Conservation (phyloP, 2,329 filamentous ascomycete species). For the Kalaharituber pfeilii region DNA sequence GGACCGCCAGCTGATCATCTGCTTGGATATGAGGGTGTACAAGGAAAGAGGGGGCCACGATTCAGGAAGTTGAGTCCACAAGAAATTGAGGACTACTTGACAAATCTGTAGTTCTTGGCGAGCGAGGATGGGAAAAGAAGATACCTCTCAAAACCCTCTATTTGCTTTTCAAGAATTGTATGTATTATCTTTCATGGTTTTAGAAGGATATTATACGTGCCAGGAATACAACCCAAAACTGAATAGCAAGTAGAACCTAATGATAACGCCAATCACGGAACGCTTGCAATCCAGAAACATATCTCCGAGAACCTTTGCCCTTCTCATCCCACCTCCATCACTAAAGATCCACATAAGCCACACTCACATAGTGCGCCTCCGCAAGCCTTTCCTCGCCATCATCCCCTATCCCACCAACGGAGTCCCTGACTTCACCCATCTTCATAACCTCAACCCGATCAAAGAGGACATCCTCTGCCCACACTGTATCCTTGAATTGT, state of each 20-base stretch:
- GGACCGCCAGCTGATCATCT: conserved; percentile 86
- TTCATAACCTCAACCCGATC: not conserved
- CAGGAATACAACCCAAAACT: too few species aligned
- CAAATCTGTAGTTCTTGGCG: conserved; percentile 56
- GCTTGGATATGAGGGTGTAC: conserved; percentile 76
- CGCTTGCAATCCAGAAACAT: too few species aligned
- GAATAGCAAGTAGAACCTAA: too few species aligned
- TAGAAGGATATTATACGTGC: too few species aligned
- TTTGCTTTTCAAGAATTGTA: too few species aligned
- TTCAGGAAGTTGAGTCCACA: conserved; percentile 92
- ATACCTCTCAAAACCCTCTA: too few species aligned
- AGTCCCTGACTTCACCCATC: not conserved
- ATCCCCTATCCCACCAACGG: too few species aligned
- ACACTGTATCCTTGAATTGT: not conserved
- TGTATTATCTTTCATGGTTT: too few species aligned
- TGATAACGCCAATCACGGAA: too few species aligned
- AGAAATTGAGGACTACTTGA: conserved; percentile 98
- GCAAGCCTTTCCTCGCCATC: not conserved
- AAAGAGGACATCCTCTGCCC: not conserved
- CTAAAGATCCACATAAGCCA: not conserved
- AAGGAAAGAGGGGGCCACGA: conserved; percentile 65
- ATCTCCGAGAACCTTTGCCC: too few species aligned
- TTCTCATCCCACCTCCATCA: too few species aligned
- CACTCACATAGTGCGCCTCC: not conserved
- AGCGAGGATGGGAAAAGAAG: not conserved